Conservation (phyloP, 768 basidiomycete genomes). For the Suillus clintonianus region DNA sequence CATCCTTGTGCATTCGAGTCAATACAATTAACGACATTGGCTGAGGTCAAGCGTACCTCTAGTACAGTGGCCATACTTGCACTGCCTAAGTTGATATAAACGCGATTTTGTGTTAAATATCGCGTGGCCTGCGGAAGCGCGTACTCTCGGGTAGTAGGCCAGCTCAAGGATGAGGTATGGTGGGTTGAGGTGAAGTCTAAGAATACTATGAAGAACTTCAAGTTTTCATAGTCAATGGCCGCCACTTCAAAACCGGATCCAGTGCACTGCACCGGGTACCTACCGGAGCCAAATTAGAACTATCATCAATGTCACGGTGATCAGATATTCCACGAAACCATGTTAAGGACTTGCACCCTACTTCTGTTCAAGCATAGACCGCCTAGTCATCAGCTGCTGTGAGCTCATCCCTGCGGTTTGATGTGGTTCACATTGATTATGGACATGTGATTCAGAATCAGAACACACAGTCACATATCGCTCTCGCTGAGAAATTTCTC, state of each 20-base stretch:
- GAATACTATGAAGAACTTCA: background rate
- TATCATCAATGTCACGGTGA: background rate
- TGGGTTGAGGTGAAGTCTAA: background rate
- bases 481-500: background rate
- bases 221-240: too few relatives aligned
- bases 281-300: background rate
- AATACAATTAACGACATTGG: background rate
- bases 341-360: background rate
- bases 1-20: background rate
- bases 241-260: too few relatives aligned
- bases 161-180: background rate
- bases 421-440: background rate
- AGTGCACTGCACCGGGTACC: background rate
- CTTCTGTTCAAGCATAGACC: background rate
- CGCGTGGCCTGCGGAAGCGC: background rate
- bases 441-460: background rate
- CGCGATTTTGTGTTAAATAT: background rate
- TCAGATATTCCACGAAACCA: background rate
- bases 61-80: background rate
- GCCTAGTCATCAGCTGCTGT: background rate
- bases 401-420: background rate
- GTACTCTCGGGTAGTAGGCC: background rate
- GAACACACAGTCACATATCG: background rate
- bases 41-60: background rate
- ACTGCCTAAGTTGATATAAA: background rate